Evolutionary conservation across 345 rosid genomes (phyloP).

Genomic region (Pugionium cornutum): DNA sequence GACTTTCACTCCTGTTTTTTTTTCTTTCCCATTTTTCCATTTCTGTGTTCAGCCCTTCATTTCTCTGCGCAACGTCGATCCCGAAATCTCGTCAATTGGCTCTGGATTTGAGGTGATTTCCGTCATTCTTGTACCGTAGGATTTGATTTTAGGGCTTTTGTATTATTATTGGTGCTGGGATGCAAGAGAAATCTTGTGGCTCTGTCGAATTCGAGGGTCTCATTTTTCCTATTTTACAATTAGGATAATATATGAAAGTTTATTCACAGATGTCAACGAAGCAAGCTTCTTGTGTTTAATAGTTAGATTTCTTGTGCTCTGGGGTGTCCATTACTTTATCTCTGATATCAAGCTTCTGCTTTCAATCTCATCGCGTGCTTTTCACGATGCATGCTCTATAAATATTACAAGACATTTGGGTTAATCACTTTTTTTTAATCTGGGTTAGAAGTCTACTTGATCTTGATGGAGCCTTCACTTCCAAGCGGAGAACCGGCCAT

Average conservation of each 20-base stretch:
- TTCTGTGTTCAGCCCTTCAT: not conserved
- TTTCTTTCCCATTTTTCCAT: not conserved
- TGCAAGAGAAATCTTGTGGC: not conserved
- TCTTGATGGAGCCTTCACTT: constrained; percentile 38
- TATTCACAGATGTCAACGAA: not conserved
- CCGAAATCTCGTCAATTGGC: not conserved
- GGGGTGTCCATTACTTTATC: not conserved
- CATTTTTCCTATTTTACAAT: not conserved
- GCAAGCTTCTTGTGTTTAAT: not conserved
- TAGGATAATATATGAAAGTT: not conserved
- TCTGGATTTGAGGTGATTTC: not conserved
- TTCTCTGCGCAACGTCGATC: not conserved
- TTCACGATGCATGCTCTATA: not conserved
- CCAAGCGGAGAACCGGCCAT: constrained; percentile 43
- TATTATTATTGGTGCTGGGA: not conserved
- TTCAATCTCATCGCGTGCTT: not conserved
- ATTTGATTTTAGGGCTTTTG: not conserved
- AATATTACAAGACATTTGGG: not conserved
- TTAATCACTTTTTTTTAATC: not conserved
- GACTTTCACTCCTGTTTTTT: not conserved
- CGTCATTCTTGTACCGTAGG: not conserved
- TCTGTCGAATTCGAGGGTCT: not conserved
- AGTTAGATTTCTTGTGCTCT: not conserved
- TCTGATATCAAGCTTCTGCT: not conserved
- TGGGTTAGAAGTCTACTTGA: not conserved